These are phyloP conservation scores for Mycosarcoma maydis DNA, from an alignment of 1,284 basidiomycete genomes.

Conservation along the genomic window DNA sequence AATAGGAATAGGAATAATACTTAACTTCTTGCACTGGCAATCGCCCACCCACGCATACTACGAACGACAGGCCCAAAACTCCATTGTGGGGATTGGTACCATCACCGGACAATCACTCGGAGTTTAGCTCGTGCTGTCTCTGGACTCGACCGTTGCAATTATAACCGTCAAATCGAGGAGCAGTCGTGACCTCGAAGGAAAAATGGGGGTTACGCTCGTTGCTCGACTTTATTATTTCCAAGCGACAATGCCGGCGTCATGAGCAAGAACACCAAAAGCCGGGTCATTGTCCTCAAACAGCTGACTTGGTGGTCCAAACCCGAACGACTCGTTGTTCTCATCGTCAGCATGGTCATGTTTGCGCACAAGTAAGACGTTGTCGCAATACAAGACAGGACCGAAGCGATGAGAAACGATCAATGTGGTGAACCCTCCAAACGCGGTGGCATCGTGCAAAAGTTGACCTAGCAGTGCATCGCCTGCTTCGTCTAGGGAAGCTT, in stretches of 20 bases:
- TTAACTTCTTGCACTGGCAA: no score
- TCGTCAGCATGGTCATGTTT: neutral
- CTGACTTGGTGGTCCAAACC: neutral
- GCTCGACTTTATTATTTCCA: neutral
- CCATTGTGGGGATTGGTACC: no score
- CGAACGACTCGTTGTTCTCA: neutral
- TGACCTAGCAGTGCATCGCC: neutral
- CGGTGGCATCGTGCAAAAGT: neutral
- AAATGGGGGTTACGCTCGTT: no score
- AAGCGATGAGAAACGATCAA: neutral
- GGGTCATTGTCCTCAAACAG: neutral
- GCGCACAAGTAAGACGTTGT: neutral
- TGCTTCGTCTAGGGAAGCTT: neutral
- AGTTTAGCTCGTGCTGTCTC: no score
- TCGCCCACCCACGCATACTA: no score
- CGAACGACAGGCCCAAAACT: no score
- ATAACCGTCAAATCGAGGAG: no score
- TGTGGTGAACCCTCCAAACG: neutral
- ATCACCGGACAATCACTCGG: no score
- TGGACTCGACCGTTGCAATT: no score
- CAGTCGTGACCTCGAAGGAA: no score
- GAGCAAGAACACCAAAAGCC: neutral
- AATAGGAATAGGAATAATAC: no score
- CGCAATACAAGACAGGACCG: neutral
- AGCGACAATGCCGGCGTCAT: neutral